phyloP scores from a whole-genome alignment of 2,329 filamentous ascomycete species.

The Emericellopsis cladophorae region DNA sequence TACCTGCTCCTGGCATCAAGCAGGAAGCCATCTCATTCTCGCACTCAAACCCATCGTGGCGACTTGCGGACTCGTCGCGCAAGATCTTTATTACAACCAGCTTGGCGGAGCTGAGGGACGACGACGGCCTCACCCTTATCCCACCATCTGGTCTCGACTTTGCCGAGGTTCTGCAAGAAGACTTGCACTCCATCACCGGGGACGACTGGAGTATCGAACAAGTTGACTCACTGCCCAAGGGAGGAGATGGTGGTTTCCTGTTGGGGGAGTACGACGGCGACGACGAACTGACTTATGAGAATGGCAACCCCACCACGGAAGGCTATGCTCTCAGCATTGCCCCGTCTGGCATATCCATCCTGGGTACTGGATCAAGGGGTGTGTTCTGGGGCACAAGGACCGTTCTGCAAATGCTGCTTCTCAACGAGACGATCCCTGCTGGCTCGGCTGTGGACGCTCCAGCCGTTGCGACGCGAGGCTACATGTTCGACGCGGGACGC shows the following conservation, averaged over 20 bases:
- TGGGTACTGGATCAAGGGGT: slow-evolving; percentile 27
- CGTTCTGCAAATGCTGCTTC: slow-evolving; percentile 25
- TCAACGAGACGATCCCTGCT: slow-evolving; percentile 12
- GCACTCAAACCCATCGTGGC: background rate
- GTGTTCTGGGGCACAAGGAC: slow-evolving; percentile 34
- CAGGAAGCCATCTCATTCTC: background rate
- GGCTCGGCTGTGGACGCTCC: slow-evolving; percentile 22
- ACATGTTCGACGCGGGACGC: slow-evolving; percentile 16
- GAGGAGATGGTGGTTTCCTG: slow-evolving; percentile 23
- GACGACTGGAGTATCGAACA: slow-evolving; percentile 24
- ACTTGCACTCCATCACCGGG: slow-evolving; percentile 26
- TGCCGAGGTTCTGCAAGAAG: slow-evolving; percentile 28
- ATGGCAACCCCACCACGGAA: slow-evolving; percentile 31
- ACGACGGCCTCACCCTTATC: slow-evolving; percentile 33
- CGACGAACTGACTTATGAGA: slow-evolving; percentile 27
- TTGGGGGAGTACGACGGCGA: slow-evolving; percentile 19
- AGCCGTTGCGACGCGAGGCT: slow-evolving; percentile 28
- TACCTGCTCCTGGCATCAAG: background rate
- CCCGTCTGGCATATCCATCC: slow-evolving; percentile 17
- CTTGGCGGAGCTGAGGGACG: slow-evolving; percentile 26
- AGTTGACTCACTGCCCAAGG: slow-evolving; percentile 18
- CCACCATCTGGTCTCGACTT: slow-evolving; percentile 36
- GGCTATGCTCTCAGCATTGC: slow-evolving; percentile 31
- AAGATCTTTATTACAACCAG: slow-evolving; percentile 26
- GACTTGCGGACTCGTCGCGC: background rate